Conservation (phyloP, 345 rosid genomes). For the Punica granatum region DNA sequence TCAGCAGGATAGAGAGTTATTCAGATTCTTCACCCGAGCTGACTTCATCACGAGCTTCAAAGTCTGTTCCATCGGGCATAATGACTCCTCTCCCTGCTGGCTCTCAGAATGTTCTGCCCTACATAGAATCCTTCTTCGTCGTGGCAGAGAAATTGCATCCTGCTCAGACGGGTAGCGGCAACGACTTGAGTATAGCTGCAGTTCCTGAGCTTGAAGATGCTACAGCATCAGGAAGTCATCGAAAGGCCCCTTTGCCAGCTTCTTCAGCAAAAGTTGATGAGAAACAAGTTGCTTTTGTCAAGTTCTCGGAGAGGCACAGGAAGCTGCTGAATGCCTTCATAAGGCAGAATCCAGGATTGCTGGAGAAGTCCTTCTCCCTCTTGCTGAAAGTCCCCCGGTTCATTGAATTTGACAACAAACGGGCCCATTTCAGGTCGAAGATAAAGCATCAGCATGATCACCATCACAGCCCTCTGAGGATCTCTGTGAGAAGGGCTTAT, state of each 20-base stretch:
- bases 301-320: constrained; percentile 89
- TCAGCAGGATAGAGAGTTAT: constrained; percentile 82
- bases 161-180: constrained; percentile 57
- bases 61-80: constrained; percentile 45
- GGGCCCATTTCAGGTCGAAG: constrained; percentile 88
- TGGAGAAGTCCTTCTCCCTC: constrained; percentile 95
- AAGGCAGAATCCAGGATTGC: constrained; percentile 86
- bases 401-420: constrained; percentile 92
- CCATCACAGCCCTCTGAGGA: constrained; percentile 82
- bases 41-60: constrained; percentile 34
- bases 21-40: constrained; percentile 56
- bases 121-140: constrained; percentile 89
- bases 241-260: constrained; percentile 31
- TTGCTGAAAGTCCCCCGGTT: constrained; percentile 93
- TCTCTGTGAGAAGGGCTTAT: constrained; percentile 92
- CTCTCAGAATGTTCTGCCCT: constrained; percentile 90
- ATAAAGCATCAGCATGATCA: constrained; percentile 92
- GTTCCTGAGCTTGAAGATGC: constrained; percentile 66
- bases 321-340: constrained; percentile 88
- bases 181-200: constrained; percentile 40
- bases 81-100: constrained; percentile 91
- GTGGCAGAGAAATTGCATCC: constrained; percentile 83
- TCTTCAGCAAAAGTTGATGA: constrained; percentile 60
- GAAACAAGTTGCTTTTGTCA: constrained; percentile 66
- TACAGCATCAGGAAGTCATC: constrained; percentile 40